Conservation (phyloP, 129 eudicot genomes). For the Artemisia argyi region DNA sequence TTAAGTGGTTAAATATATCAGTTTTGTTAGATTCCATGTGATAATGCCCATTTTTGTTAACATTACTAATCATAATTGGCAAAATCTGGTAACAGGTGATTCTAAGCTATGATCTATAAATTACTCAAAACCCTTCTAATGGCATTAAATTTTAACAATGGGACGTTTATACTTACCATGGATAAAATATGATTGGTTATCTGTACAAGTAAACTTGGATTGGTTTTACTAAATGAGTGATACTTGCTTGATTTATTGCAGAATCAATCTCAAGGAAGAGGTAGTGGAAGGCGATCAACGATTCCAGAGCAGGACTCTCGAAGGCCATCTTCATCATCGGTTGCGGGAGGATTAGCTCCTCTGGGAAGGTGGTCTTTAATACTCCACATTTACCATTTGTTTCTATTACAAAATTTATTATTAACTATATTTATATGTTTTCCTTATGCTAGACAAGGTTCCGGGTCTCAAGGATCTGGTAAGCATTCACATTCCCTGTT, state of each 20-base stretch:
- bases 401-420: neutral
- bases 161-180: neutral
- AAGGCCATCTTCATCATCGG: conserved; percentile 83
- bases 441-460: conserved; percentile 56
- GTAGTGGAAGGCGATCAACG: conserved; percentile 57
- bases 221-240: neutral
- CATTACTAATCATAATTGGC: neutral
- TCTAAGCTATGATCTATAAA: neutral
- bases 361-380: conserved; percentile 63
- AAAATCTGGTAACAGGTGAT: conserved; percentile 1
- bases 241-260: conserved; percentile 28
- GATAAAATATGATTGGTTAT: neutral
- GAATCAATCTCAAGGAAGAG: conserved; percentile 80
- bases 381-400: neutral
- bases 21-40: neutral
- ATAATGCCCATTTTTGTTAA: neutral
- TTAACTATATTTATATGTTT: conserved; percentile 23
- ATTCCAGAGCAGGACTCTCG: conserved; percentile 61
- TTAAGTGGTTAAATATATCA: too few relatives aligned
- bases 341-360: conserved; percentile 92
- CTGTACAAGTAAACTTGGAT: neutral
- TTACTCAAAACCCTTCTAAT: neutral
- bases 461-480: conserved; percentile 84
- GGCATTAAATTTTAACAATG: neutral
- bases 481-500: conserved; percentile 28